These are phyloP conservation scores for Alternaria sp. DNA, from an alignment of 2,329 filamentous ascomycete species.

Conservation along the genomic window DNA sequence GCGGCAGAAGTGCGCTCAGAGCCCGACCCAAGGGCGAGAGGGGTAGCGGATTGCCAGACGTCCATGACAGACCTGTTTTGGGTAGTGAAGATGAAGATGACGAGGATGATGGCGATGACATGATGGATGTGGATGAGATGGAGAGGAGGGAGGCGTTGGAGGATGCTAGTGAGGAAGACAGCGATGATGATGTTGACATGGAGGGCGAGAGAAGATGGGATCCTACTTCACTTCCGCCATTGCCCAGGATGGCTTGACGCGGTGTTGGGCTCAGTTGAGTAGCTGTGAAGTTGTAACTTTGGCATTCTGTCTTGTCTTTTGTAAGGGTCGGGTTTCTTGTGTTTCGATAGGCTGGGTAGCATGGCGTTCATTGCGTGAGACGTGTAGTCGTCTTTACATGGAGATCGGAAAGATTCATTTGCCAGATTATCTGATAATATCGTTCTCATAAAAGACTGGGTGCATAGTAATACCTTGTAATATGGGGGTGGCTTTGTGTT, in stretches of 20 bases:
- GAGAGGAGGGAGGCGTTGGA: conserved; percentile 2
- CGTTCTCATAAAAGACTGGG: neutral
- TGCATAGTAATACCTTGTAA: neutral
- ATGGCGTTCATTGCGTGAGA: neutral
- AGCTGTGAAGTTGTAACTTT: neutral
- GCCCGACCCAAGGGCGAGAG: conserved; percentile 28
- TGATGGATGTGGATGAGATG: conserved; percentile 22
- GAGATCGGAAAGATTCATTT: neutral
- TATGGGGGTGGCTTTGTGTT: neutral
- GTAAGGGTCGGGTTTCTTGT: neutral
- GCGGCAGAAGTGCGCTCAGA: conserved; percentile 37
- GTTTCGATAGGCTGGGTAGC: neutral
- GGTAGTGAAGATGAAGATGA: conserved; percentile 17
- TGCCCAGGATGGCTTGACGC: conserved; percentile 18
- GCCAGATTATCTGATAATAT: neutral
- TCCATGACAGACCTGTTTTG: conserved; percentile 1
- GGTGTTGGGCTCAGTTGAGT: neutral
- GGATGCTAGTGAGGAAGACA: conserved; percentile 31
- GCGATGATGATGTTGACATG: conserved; percentile 3
- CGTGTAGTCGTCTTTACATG: neutral
- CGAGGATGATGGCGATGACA: conserved; percentile 13
- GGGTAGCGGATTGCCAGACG: neutral
- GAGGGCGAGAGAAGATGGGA: conserved; percentile 16
- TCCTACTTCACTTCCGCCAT: conserved; percentile 28
- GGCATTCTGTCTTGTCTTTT: neutral